phyloP scores from a whole-genome alignment of 129 eudicot genomes.

The Chrysanthemum lavandulifolium region DNA sequence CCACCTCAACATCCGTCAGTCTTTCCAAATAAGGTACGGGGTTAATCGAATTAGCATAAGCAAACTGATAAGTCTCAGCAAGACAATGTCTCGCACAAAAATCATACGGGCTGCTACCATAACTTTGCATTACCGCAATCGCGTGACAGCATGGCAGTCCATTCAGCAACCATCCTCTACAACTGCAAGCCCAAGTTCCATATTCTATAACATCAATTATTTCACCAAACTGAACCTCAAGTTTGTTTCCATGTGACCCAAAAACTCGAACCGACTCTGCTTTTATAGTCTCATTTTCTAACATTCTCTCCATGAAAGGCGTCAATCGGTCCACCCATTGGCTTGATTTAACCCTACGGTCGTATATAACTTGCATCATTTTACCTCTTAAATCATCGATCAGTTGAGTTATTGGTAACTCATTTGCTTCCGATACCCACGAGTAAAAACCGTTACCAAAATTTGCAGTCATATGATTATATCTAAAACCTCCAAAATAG shows the following conservation, averaged over 20 bases:
- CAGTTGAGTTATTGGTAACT: slow-evolving; percentile 36
- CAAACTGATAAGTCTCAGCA: slow-evolving; percentile 22
- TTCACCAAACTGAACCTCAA: slow-evolving; percentile 29
- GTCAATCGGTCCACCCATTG: slow-evolving; percentile 34
- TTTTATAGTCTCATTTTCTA: slow-evolving; percentile 23
- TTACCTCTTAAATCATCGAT: slow-evolving; percentile 34
- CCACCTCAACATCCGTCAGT: slow-evolving; percentile 26
- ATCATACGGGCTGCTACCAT: slow-evolving; percentile 31
- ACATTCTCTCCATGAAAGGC: slow-evolving; percentile 37
- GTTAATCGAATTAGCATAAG: slow-evolving; percentile 36
- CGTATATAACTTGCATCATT: slow-evolving; percentile 39
- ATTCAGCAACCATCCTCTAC: slow-evolving; percentile 30
- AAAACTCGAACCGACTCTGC: slow-evolving; percentile 27
- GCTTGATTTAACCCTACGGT: slow-evolving; percentile 32
- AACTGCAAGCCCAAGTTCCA: slow-evolving; percentile 35
- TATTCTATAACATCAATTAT: slow-evolving; percentile 23
- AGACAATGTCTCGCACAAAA: slow-evolving; percentile 26
- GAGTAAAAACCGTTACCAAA: slow-evolving; percentile 36
- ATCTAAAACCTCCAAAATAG: slow-evolving; percentile 31
- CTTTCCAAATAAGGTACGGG: slow-evolving; percentile 32
- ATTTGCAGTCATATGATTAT: slow-evolving; percentile 40
- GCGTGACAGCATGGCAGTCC: slow-evolving; percentile 44
- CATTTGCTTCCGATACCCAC: slow-evolving; percentile 43
- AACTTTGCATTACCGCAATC: slow-evolving; percentile 27
- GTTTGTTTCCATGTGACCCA: slow-evolving; percentile 27